Conservation (phyloP, 148 eudicot genomes). For the Chenopodium suecicum region DNA sequence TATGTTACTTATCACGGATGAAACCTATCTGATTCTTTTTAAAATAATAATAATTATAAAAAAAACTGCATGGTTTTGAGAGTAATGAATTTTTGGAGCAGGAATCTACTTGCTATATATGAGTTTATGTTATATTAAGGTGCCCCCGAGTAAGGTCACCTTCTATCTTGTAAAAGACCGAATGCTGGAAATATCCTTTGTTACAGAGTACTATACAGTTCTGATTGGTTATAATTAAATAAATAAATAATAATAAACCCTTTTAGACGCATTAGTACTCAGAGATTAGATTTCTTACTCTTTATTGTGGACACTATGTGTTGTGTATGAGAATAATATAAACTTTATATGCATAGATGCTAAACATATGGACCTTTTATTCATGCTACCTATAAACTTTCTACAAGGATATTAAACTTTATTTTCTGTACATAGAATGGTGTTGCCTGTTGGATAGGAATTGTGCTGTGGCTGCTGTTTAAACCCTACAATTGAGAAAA, state of each 20-base stretch:
- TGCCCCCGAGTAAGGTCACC: background rate
- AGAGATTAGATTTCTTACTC: background rate
- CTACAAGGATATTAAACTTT: background rate
- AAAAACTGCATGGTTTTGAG: background rate
- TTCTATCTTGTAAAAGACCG: background rate
- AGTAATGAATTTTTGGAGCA: background rate
- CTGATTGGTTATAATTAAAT: no score
- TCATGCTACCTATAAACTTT: background rate
- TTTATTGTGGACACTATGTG: background rate
- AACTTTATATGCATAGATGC: background rate
- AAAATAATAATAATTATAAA: no score
- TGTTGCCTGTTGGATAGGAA: slow-evolving; percentile 3
- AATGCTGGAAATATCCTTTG: background rate
- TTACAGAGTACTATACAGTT: no score
- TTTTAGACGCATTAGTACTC: no score
- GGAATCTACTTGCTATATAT: background rate
- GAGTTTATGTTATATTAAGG: background rate
- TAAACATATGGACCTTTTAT: background rate
- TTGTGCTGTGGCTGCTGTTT: background rate
- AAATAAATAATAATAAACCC: no score
- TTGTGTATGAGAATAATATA: background rate
- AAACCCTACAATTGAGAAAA: background rate
- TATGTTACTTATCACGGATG: background rate
- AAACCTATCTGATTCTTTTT: background rate
- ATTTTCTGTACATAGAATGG: no score